Evolutionary conservation across 1,284 basidiomycete genomes (phyloP), one percentile per base, ranked within the genome.

Genomic region (Athelia psychrophila): DNA sequence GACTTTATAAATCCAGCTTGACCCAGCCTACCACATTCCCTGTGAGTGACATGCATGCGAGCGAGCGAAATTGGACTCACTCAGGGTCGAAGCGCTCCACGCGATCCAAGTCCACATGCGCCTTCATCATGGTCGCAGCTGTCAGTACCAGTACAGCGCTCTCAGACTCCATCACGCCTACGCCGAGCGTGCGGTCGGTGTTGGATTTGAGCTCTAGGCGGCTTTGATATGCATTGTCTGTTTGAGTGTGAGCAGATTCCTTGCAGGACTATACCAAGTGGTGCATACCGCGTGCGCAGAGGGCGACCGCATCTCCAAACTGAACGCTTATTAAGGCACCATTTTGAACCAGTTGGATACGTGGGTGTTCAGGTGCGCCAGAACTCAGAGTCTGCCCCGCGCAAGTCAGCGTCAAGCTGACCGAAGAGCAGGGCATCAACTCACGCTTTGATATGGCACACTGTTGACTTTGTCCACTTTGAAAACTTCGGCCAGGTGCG

Each of bases 361-460:
- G 76, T 32, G 88, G 86, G 60, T 86, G 86, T 57, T 82, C 82
- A 1, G 84, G 86, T 3, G 84, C 83, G 40, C 82, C 80, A 44
- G 80, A 82, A 52, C 73, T 74, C 25, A 80, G 79, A 23, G 81
- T 86, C 87, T 89, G 51, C 8, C 22, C 32, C 8, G 33, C 42
- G 35, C 44, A 19, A 38, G 10, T 19, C 4, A 51, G 27, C 32
- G 20, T n/a, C 27, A 55, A 22, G 2, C 10, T 24, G 22, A 25
- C n/a, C n/a, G 2, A 44, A 44, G 13, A 27, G 18, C 4, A n/a
- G 44, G 52, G 53, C 44, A 62, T 48, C 55, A 20, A 67, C 84
- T 62, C 58, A 91, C 89, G 53, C 81, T 84, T 65, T 91, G 83
- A 62, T 90, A 91, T 16, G 88, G 88, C 5, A 91, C 81, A 33